Conservation (phyloP, 2,329 filamentous ascomycete species). For the Balansia obtecta region DNA sequence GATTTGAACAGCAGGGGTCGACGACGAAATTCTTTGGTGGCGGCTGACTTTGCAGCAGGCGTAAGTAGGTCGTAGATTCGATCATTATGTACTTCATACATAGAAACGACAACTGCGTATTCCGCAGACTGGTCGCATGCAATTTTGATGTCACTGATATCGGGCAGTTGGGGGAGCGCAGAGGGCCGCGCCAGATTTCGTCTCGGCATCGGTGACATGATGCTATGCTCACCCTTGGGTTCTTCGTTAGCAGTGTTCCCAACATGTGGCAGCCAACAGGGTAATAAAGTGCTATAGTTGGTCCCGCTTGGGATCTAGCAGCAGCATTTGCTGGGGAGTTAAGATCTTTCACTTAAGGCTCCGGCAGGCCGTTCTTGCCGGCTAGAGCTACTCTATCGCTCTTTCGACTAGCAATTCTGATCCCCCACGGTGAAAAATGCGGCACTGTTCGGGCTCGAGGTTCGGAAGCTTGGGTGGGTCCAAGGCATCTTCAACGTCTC, state of each 20-base stretch:
- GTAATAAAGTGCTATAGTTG: constrained; percentile 24
- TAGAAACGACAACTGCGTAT: constrained; percentile 82
- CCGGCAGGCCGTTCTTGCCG: too few species aligned
- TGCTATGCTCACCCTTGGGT: constrained; percentile 37
- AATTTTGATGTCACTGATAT: constrained; percentile 58
- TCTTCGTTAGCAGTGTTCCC: constrained; percentile 36
- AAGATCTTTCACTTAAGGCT: too few species aligned
- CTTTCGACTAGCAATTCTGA: too few species aligned
- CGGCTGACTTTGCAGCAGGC: constrained; percentile 42
- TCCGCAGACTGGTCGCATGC: constrained; percentile 50
- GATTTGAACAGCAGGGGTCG: constrained; percentile 82
- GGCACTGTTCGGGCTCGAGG: too few species aligned
- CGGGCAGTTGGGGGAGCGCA: constrained; percentile 60
- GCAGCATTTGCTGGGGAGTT: background rate
- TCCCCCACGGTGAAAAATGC: too few species aligned
- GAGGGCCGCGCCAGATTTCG: constrained; percentile 56
- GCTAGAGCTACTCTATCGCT: too few species aligned
- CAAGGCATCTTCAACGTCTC: constrained; percentile 10
- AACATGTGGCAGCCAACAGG: constrained; percentile 31
- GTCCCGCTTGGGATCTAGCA: constrained; percentile 22
- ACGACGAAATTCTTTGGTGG: constrained; percentile 60
- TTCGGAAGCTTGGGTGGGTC: constrained; percentile 21
- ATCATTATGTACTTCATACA: constrained; percentile 99
- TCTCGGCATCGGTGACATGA: constrained; percentile 38
- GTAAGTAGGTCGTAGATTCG: constrained; percentile 89